Conservation (phyloP, 768 basidiomycete species). For the Boletus huronensis region DNA sequence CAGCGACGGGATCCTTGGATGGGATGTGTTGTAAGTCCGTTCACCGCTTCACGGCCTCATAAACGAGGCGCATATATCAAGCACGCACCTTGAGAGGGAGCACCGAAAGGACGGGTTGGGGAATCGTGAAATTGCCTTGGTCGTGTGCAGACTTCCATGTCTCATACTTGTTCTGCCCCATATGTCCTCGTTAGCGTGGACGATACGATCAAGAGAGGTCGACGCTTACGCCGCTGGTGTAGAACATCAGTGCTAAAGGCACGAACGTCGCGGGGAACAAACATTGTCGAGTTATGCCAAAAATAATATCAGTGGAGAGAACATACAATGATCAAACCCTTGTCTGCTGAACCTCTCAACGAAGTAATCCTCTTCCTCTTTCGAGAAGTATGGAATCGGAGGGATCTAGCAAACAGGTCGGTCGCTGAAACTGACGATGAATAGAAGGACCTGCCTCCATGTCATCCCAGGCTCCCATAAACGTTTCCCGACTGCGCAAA, state of each 20-base stretch:
- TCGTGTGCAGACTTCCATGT: slow-evolving; percentile 36
- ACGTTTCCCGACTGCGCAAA: slow-evolving; percentile 47
- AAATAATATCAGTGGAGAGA: neutral
- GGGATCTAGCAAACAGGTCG: slow-evolving; percentile 45
- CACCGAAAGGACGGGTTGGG: slow-evolving; percentile 40
- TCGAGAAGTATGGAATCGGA: slow-evolving; percentile 55
- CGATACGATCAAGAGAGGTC: neutral
- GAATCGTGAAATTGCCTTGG: slow-evolving; percentile 43
- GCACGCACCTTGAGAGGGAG: slow-evolving; percentile 37
- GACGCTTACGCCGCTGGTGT: slow-evolving; percentile 46
- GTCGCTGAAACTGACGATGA: neutral
- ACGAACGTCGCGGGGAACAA: neutral
- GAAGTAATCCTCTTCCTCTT: slow-evolving; percentile 67
- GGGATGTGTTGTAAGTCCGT: neutral
- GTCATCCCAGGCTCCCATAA: slow-evolving; percentile 50
- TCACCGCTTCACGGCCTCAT: neutral
- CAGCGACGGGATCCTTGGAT: slow-evolving; percentile 41
- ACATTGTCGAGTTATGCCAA: neutral
- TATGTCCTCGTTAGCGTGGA: neutral
- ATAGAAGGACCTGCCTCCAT: slow-evolving; percentile 14
- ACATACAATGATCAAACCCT: slow-evolving; percentile 61
- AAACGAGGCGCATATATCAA: neutral
- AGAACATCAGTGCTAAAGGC: slow-evolving; percentile 59
- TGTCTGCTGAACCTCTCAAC: slow-evolving; percentile 56
- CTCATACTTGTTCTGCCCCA: slow-evolving; percentile 35